Evolutionary conservation across 2,329 filamentous ascomycete genomes (phyloP).

Genomic region (Emergomyces africanus): DNA sequence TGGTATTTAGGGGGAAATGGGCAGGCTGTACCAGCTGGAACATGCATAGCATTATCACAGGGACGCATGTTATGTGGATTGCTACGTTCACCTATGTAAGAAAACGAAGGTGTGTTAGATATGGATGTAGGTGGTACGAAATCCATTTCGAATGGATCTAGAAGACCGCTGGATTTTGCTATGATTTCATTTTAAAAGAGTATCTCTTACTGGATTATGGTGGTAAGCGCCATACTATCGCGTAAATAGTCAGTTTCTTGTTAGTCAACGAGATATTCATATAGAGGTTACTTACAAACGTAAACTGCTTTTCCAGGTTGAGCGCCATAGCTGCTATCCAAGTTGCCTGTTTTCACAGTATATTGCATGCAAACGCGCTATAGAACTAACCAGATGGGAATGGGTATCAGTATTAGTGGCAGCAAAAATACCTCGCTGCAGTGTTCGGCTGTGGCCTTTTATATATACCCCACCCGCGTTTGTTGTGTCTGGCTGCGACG

Average conservation of each 20-base stretch:
- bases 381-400: neutral
- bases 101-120: slow-evolving; percentile 10
- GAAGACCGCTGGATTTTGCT: too few relatives aligned
- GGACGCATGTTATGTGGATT: slow-evolving; percentile 54
- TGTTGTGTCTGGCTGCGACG: neutral
- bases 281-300: slow-evolving; percentile 41
- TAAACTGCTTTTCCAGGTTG: slow-evolving; percentile 53
- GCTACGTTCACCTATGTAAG: slow-evolving; percentile 45
- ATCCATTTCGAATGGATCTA: neutral
- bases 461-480: neutral
- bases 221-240: slow-evolving; percentile 54
- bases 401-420: neutral
- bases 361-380: neutral
- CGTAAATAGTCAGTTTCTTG: slow-evolving; percentile 6
- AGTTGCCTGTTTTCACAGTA: neutral
- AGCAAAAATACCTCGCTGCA: neutral
- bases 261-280: neutral
- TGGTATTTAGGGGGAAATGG: neutral
- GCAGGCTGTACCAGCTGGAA: slow-evolving; percentile 41
- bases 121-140: slow-evolving; percentile 4
- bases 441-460: neutral
- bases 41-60: slow-evolving; percentile 45
- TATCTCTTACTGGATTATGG: slow-evolving; percentile 44
- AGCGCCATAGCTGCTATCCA: slow-evolving; percentile 19
- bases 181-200: too few relatives aligned